A percentile compares a stretch with the other conserved stretches of the same genome.
phyloP scores from a whole-genome alignment of 192 early-diverging fungal genomes.

The Coemansia brasiliensis region DNA sequence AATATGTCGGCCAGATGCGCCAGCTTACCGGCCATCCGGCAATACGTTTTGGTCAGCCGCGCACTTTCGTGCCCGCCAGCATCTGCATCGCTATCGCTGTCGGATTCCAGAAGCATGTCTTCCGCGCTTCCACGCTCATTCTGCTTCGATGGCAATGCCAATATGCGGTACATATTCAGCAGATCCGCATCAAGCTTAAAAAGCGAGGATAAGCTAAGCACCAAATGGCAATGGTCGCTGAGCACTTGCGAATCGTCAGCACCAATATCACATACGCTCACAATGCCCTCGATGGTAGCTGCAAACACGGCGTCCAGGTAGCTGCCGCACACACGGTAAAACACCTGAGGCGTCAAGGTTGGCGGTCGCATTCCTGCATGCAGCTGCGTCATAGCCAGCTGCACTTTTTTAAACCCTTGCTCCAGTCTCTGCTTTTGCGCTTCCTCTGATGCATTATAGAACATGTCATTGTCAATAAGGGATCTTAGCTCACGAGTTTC shows the following conservation, averaged over 20 bases:
- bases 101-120: slow-evolving; percentile 14
- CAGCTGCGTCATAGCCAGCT: slow-evolving; percentile 20
- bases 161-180: slow-evolving; percentile 2
- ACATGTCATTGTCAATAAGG: slow-evolving; percentile 8
- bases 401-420: slow-evolving; percentile 12
- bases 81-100: background rate
- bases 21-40: slow-evolving; percentile 15
- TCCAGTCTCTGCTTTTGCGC: slow-evolving; percentile 3
- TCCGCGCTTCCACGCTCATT: background rate
- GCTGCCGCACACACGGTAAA: slow-evolving; percentile 15
- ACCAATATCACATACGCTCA: slow-evolving; percentile 31
- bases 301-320: slow-evolving; percentile 28
- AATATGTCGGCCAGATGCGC: slow-evolving; percentile 45
- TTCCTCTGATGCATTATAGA: background rate
- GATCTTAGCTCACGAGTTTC: slow-evolving; percentile 17
- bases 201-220: slow-evolving; percentile 1
- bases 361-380: slow-evolving; percentile 26
- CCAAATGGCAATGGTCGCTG: slow-evolving; percentile 32
- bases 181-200: slow-evolving; percentile 19
- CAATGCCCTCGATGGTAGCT: slow-evolving; percentile 16
- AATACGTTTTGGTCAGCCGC: slow-evolving; percentile 21
- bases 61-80: background rate
- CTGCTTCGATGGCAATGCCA: background rate
- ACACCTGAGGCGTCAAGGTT: slow-evolving; percentile 20
- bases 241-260: slow-evolving; percentile 44